These are phyloP conservation scores for Patellifolia procumbens DNA, from an alignment of 179 eudicot species.

Conservation along the genomic window DNA sequence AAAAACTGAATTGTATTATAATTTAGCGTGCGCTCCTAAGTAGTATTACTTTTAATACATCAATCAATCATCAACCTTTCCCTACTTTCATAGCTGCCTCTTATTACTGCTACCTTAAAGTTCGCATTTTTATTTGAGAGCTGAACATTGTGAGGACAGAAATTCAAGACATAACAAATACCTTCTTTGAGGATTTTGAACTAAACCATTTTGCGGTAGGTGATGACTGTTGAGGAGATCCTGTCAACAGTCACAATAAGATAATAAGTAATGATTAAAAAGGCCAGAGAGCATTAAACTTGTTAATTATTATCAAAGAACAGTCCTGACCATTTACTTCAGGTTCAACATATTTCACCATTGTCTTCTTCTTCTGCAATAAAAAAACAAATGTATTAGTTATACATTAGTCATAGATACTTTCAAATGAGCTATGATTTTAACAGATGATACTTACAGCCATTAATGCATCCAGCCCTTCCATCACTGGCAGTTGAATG, in stretches of 20 bases:
- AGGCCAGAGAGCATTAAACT: neutral
- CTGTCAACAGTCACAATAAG: conserved; percentile 39
- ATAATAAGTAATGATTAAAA: conserved; percentile 7
- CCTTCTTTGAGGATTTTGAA: conserved; percentile 65
- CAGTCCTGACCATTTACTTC: conserved; percentile 61
- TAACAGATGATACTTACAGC: conserved; percentile 50
- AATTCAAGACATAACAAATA: conserved; percentile 14
- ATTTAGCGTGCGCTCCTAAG: too few relatives aligned
- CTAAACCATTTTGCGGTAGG: conserved; percentile 46
- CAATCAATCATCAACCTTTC: too few relatives aligned
- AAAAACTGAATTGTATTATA: too few relatives aligned
- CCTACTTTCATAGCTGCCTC: too few relatives aligned
- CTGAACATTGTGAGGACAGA: neutral
- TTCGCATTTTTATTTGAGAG: too few relatives aligned
- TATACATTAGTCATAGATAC: neutral
- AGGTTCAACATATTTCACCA: conserved; percentile 35
- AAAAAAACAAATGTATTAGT: conserved; percentile 19
- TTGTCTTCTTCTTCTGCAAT: conserved; percentile 47
- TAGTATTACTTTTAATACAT: too few relatives aligned
- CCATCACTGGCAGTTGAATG: conserved; percentile 67
- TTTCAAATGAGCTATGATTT: neutral
- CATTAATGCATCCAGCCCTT: conserved; percentile 62
- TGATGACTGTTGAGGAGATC: conserved; percentile 40
- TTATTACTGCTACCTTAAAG: too few relatives aligned
- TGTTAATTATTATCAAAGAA: conserved; percentile 8